Percentiles rank a stretch among this genome's conserved stretches.
phyloP scores from a whole-genome alignment of 257 asterid species.

The Datura wrightii region DNA sequence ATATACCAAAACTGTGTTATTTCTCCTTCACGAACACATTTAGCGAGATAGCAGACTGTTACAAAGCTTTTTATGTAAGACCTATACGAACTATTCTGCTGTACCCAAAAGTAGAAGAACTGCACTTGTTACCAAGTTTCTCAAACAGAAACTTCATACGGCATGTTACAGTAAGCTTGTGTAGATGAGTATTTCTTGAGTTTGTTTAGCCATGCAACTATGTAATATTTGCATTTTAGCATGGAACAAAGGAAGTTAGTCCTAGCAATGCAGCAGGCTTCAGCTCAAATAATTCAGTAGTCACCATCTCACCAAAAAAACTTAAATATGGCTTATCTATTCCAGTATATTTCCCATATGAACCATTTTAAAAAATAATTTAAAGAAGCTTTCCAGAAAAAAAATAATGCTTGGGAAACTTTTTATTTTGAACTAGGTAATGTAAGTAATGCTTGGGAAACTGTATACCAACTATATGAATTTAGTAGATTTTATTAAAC shows the following conservation, averaged over 20 bases:
- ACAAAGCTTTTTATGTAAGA: background rate
- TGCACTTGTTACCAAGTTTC: background rate
- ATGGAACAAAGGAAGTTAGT: background rate
- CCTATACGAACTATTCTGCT: background rate
- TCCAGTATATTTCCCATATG: background rate
- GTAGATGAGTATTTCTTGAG: background rate
- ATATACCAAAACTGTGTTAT: conserved; percentile 23
- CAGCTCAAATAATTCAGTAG: background rate
- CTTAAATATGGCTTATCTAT: background rate
- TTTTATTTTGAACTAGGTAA: too few relatives aligned
- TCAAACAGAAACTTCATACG: background rate
- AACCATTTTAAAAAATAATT: background rate
- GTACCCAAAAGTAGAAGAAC: background rate
- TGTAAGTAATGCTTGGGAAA: background rate
- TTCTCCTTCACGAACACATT: background rate
- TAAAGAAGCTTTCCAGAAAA: background rate
- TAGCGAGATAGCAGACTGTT: background rate
- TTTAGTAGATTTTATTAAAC: background rate
- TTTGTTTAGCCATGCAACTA: background rate
- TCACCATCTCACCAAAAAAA: background rate
- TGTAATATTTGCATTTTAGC: background rate
- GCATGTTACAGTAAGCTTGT: background rate
- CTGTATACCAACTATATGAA: background rate
- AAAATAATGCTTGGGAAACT: background rate
- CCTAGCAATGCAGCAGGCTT: background rate